Conservation (phyloP, 2,329 filamentous ascomycete species). For the Chaetomiaceae sp. region DNA sequence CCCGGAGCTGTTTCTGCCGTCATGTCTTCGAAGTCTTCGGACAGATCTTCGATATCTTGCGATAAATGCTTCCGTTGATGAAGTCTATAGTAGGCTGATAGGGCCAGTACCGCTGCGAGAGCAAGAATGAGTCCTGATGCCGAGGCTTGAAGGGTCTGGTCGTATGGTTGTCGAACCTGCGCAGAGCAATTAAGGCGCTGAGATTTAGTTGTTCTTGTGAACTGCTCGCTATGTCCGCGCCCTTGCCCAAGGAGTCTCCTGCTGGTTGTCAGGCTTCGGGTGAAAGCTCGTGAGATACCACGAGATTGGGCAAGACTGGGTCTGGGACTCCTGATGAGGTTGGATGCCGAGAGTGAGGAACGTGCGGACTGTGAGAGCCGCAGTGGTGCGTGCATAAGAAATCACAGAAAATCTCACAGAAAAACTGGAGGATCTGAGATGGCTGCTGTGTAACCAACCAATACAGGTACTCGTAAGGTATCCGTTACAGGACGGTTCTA, state of each 20-base stretch:
- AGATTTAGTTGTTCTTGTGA: neutral
- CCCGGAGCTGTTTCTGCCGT: slow-evolving; percentile 54
- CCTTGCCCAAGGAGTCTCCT: neutral
- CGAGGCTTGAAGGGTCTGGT: slow-evolving; percentile 11
- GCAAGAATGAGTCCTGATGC: slow-evolving; percentile 15
- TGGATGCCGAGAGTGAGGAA: slow-evolving; percentile 3
- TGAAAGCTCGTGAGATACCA: neutral
- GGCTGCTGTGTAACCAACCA: neutral
- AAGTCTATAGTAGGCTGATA: slow-evolving; percentile 16
- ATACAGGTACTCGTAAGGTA: slow-evolving; percentile 4
- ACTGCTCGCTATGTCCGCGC: neutral
- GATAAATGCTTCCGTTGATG: neutral
- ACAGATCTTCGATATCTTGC: neutral
- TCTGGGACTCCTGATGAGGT: neutral
- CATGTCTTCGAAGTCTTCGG: slow-evolving; percentile 20
- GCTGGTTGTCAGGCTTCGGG: neutral
- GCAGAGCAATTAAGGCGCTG: neutral
- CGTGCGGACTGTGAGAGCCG: slow-evolving; percentile 4
- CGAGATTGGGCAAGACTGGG: neutral
- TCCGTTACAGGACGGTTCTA: slow-evolving; percentile 6
- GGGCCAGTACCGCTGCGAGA: slow-evolving; percentile 18
- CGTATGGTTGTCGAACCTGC: neutral
- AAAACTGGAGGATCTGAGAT: neutral
- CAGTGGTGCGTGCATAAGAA: slow-evolving; percentile 19
- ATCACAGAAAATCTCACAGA: neutral